Conservation (phyloP, 768 basidiomycete genomes). For the Rubroboletus satanas region DNA sequence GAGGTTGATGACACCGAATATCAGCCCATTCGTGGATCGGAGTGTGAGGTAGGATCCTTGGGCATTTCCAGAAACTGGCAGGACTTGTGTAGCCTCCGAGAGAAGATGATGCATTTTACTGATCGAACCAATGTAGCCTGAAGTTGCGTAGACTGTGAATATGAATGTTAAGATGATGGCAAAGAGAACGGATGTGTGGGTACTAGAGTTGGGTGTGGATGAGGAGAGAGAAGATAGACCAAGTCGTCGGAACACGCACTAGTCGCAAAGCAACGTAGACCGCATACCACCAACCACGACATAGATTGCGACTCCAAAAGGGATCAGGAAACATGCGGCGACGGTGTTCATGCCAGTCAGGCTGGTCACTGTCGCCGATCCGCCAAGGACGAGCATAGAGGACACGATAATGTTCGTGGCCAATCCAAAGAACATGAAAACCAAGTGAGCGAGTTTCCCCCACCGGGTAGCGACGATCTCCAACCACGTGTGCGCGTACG, state of each 20-base stretch:
- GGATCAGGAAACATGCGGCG: slow-evolving; percentile 89
- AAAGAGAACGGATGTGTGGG: slow-evolving; percentile 83
- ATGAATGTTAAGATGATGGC: slow-evolving; percentile 75
- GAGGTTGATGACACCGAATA: slow-evolving; percentile 85
- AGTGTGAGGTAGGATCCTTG: slow-evolving; percentile 83
- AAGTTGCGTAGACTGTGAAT: slow-evolving; percentile 82
- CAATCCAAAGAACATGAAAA: slow-evolving; percentile 92
- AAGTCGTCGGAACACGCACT: slow-evolving; percentile 44
- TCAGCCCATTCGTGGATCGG: slow-evolving; percentile 69
- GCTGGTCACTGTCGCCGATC: slow-evolving; percentile 82
- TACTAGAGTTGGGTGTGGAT: slow-evolving; percentile 40
- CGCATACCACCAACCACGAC: slow-evolving; percentile 86
- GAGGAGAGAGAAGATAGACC: not conserved
- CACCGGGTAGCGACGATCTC: slow-evolving; percentile 81
- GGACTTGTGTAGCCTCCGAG: slow-evolving; percentile 43
- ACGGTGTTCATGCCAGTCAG: slow-evolving; percentile 89
- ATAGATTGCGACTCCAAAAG: slow-evolving; percentile 83
- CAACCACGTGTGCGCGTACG: slow-evolving; percentile 81
- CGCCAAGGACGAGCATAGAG: slow-evolving; percentile 75
- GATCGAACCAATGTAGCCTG: slow-evolving; percentile 74
- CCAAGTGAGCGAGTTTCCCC: slow-evolving; percentile 73
- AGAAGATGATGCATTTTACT: slow-evolving; percentile 77
- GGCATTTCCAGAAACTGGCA: slow-evolving; percentile 78
- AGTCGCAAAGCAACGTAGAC: slow-evolving; percentile 81
- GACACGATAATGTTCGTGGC: slow-evolving; percentile 92